Evolutionary conservation across 768 basidiomycete genomes (phyloP).

Genomic region (Coprinellus micaceus): DNA sequence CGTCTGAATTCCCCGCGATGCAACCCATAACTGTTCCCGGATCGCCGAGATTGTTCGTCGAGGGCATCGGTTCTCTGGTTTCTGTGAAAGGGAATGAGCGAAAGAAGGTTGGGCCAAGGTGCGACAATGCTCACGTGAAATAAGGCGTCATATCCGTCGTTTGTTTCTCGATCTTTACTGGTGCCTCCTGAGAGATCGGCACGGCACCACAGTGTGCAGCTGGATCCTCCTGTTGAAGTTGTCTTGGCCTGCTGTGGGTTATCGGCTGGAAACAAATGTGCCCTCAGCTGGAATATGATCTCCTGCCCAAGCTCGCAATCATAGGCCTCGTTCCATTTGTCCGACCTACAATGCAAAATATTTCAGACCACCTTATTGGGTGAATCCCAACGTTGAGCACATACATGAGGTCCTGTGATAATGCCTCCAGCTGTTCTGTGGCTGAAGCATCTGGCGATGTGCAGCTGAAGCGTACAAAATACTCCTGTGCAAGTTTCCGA

Average conservation of each 20-base stretch:
- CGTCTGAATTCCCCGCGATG: neutral
- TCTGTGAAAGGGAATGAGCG: neutral
- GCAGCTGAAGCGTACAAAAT: slow-evolving; percentile 6
- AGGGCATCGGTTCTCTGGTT: neutral
- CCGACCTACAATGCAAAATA: neutral
- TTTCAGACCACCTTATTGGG: neutral
- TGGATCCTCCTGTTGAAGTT: slow-evolving; percentile 19
- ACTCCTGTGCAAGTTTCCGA: slow-evolving; percentile 3
- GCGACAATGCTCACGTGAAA: slow-evolving; percentile 5
- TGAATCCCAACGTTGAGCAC: neutral
- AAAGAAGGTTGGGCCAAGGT: neutral
- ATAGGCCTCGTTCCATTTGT: slow-evolving; percentile 22
- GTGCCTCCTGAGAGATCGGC: slow-evolving; percentile 22
- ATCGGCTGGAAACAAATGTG: slow-evolving; percentile 26
- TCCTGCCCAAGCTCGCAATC: slow-evolving; percentile 22
- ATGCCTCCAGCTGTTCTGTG: slow-evolving; percentile 4
- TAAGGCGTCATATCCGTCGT: slow-evolving; percentile 17
- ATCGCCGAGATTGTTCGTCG: neutral
- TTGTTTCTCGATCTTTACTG: slow-evolving; percentile 15
- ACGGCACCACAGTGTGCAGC: slow-evolving; percentile 22
- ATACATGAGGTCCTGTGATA: neutral
- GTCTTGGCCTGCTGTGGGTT: slow-evolving; percentile 31
- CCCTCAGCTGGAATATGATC: slow-evolving; percentile 23
- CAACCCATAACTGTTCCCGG: neutral
- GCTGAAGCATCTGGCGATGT: slow-evolving; percentile 6